Base-by-base conservation (phyloP, 2,329 filamentous ascomycete genomes). In the Clonostachys solani region DNA sequence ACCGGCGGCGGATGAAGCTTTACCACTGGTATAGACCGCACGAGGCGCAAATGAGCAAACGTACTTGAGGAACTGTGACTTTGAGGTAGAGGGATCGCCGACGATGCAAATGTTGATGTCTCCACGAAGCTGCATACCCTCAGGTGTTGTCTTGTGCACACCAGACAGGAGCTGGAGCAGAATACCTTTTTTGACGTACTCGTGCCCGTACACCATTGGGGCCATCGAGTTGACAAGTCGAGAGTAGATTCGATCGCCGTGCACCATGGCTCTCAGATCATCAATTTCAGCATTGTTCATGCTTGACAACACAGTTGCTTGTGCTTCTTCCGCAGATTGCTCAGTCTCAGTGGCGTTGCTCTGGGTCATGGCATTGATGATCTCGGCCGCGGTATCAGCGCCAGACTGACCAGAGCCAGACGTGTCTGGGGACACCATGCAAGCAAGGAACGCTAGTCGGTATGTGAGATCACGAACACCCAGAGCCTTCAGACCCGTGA, bases 71-170 rank as follows among this genome's bases (percentile, higher is more conserved):
- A 99, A 99, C 59, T 99, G 94, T 33, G 92, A 96, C 67, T 99
- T 99, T 54, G 90, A 95, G 2, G 94, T 99, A 12, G 89, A 95
- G 1, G 94, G 94, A 62, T 99, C 94, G 50, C 94, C 94, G 49
- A 99, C 94, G 56, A 99, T 89, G 68, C 94, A 99, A 52, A 99
- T 95, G 71, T 99, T 99, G 74, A 99, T 92, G 62, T 99, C 94
- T 56, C 94, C 94, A 78, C 94, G 85, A 40, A 99, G 78, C 53
- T 92, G 84, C 90, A 99, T 96, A 52, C 90, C 92, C 69, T 99
- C 94, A 0, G 90, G 80, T 0, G 94, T 99, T 18, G 81, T 81
- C 67, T 99, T 99, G 68, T 84, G 84, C 3, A 99, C 89, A 73
- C 94, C 94, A n/a, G 91, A 89, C 80, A 99, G 90, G 42, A 99